Percentiles rank a stretch among this genome's conserved stretches.
Conservation (phyloP, 495 filamentous ascomycete genomes). For the Penicillium cataractarum region DNA sequence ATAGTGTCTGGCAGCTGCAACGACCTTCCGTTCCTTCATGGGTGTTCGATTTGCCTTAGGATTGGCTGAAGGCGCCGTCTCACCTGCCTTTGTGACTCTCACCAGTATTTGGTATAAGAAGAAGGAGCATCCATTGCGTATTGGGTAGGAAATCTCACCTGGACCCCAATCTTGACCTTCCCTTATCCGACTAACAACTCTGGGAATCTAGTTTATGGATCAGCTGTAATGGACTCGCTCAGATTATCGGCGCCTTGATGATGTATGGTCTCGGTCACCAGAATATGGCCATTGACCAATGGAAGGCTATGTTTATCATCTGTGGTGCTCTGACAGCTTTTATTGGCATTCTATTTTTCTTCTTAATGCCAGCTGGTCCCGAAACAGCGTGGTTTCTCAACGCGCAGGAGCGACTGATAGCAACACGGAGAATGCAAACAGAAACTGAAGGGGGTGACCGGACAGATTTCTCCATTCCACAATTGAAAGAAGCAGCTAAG, state of each 20-base stretch:
- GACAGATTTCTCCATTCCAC: conserved; percentile 4
- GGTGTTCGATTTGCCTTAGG: conserved; percentile 52
- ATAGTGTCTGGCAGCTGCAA: conserved; percentile 42
- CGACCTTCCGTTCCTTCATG: conserved; percentile 50
- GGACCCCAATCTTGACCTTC: no score
- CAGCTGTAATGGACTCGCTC: conserved; percentile 57
- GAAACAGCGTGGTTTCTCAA: conserved; percentile 42
- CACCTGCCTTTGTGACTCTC: conserved; percentile 26
- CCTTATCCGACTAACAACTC: no score
- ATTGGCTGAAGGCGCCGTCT: conserved; percentile 51
- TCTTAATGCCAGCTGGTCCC: conserved; percentile 54
- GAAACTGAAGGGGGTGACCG: conserved; percentile 66
- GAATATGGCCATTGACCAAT: conserved; percentile 43
- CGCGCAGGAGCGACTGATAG: conserved; percentile 52
- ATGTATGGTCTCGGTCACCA: conserved; percentile 58
- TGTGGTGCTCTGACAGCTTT: conserved; percentile 58
- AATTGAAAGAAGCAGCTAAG: no score
- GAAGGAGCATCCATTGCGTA: conserved; percentile 50
- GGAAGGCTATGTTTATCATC: conserved; percentile 62
- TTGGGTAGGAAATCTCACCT: conserved; percentile 3
- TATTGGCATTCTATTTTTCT: conserved; percentile 50
- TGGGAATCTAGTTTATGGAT: conserved; percentile 45
- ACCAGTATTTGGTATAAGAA: conserved; percentile 47
- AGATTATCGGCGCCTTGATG: conserved; percentile 55
- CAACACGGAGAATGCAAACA: conserved; percentile 55